These are phyloP conservation scores for Vanilla planifolia DNA, from an alignment of 106 monocot species.

Conservation along the genomic window DNA sequence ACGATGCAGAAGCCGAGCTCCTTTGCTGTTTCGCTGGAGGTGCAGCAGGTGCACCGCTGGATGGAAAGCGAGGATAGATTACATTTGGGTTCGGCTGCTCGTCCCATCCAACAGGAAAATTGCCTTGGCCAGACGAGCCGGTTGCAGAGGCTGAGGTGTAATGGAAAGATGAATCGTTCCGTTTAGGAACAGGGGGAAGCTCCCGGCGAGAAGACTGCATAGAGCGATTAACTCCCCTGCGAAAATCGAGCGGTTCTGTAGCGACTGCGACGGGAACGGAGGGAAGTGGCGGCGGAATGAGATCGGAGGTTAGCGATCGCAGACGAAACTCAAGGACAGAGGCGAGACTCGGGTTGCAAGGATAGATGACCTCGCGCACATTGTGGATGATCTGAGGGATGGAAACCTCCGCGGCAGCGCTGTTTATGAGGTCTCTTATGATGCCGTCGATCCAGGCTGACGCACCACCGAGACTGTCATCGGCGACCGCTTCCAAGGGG, in stretches of 20 bases:
- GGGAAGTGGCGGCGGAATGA: not conserved
- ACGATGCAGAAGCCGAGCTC: constrained; percentile 13
- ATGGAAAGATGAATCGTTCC: not conserved
- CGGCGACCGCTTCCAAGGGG: not conserved
- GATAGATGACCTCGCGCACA: constrained; percentile 80
- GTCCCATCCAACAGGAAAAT: not conserved
- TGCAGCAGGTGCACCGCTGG: constrained; percentile 5
- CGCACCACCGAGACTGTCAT: constrained; percentile 1
- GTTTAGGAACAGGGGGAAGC: no score
- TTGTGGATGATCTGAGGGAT: constrained; percentile 76
- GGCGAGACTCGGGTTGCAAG: constrained; percentile 85
- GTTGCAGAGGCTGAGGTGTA: no score
- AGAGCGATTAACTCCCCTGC: no score
- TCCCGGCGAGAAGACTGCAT: no score
- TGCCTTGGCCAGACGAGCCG: not conserved
- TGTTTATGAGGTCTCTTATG: constrained; percentile 71
- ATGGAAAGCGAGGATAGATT: not conserved
- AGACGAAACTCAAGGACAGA: constrained; percentile 70
- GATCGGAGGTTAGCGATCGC: constrained; percentile 35
- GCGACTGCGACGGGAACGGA: not conserved
- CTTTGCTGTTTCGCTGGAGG: constrained; percentile 3
- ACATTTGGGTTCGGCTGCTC: not conserved
- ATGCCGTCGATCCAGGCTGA: constrained; percentile 75
- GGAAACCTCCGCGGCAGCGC: constrained; percentile 44
- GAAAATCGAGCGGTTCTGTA: constrained; percentile 19